Evolutionary conservation across 2,329 filamentous ascomycete species (phyloP), one percentile per base, ranked within the genome.

Genomic region (Epichloe baconii): DNA sequence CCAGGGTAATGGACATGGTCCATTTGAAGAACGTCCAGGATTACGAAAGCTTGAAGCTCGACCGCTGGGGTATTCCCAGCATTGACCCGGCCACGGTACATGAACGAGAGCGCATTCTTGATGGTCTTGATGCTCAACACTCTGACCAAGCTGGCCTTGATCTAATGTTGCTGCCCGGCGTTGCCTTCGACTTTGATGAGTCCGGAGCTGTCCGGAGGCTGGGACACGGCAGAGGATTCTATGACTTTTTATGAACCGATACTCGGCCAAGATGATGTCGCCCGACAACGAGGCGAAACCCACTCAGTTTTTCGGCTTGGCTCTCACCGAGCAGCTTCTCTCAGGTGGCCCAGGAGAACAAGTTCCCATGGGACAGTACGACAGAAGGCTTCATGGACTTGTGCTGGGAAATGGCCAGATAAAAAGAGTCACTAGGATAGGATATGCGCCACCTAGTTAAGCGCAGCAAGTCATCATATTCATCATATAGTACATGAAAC

Each of bases 1-100:
- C 70, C 1, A 71, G 78, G 15, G 77, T 93, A 50, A 98, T 98
- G 93, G 89, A 96, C 62, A 97, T 98, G 93, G 80, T 98, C 21
- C 82, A 82, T 55, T 73, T 98, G 41, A 71, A 75, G 52, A 83
- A 82, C 26, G 66, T 88, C 48, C 70, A 78, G 31, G 93, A 98
- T 65, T 95, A 90, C 65, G 80, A 88, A 56, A 78, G 79, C 23
- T 72, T 97, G 53, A 70, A 82, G 61, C 76, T 77, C 41, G 93
- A 98, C 67, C 81, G 78, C 64, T 98, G 93, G 93, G 90, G 89
- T 10, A 98, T 98, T 56, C 93, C 93, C n/a, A 91, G 86, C 35
- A 79, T 95, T 52, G 75, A 80, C 54, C 71, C 76, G 47, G 72
- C 77, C 19, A 85, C 85, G 2, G 75, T 94, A 3, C 65, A 74